Percentiles rank a stretch among this genome's conserved stretches.
These are phyloP conservation scores for Coemansia sp. DNA, from an alignment of 192 early-diverging fungal genomes.

Conservation along the genomic window DNA sequence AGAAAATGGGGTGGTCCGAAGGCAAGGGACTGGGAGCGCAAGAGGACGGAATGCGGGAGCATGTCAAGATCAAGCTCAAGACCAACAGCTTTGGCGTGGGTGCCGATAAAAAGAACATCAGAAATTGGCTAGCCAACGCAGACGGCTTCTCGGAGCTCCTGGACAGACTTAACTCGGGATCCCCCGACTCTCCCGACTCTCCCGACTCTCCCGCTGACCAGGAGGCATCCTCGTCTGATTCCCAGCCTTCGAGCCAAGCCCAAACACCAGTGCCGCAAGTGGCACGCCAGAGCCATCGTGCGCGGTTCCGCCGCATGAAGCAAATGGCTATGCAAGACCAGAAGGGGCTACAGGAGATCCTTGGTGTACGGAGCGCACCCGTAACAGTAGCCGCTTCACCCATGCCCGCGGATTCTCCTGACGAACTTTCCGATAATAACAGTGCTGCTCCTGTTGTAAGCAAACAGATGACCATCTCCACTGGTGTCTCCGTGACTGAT, in stretches of 20 bases:
- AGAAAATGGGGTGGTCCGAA: constrained; percentile 95
- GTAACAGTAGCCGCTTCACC: constrained; percentile 17
- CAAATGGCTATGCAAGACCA: constrained; percentile 42
- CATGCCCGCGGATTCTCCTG: constrained; percentile 5
- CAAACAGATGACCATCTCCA: constrained; percentile 7
- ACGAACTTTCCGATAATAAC: not conserved
- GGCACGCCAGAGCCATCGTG: constrained; percentile 31
- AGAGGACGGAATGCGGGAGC: constrained; percentile 78
- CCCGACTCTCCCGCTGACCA: constrained; percentile 25
- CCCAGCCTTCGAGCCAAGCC: no score
- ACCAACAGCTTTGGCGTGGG: constrained; percentile 88
- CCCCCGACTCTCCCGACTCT: no score
- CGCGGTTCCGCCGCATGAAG: constrained; percentile 50
- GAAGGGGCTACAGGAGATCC: constrained; percentile 52
- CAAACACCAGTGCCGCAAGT: constrained; percentile 28
- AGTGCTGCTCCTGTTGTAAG: not conserved
- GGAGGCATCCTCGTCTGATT: not conserved
- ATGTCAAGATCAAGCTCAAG: constrained; percentile 88
- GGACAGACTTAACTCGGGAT: constrained; percentile 73
- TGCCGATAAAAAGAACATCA: constrained; percentile 77
- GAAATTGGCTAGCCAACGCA: constrained; percentile 96
- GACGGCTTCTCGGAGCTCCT: constrained; percentile 82
- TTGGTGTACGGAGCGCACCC: constrained; percentile 35
- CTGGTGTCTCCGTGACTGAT: constrained; percentile 35
- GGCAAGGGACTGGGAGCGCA: constrained; percentile 91